Evolutionary conservation across 352 stramenopile species (phyloP), one percentile per base, ranked within the genome.

Genomic region (Pythium brassicae): DNA sequence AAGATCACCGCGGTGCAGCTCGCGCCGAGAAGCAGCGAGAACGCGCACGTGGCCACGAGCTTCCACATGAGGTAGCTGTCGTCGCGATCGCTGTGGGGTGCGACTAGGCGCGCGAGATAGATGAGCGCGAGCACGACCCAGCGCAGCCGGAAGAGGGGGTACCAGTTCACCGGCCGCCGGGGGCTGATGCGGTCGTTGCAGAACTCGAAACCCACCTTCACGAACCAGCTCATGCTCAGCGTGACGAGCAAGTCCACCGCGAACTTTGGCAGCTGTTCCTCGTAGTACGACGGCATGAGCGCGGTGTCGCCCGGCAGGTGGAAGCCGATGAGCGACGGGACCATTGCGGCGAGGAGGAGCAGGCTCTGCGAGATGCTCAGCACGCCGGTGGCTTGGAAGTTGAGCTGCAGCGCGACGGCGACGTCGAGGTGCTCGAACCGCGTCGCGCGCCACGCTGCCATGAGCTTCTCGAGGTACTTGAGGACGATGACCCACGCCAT

Each of bases 171-270:
- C 1, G 69, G 69, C 8, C 62, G 58, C 22, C 61, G 61, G 5
- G 72, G 50, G 19, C 40, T 47, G 32, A 82, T 63, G 48, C 64
- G 64, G 23, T 59, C 62, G 49, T 74, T 82, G 55, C 59, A 69
- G 29, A 76, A 44, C 43, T 82, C 72, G 37, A 78, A 82, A 27
- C 64, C 69, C 4, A 75, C 48, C 34, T 82, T 82, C 34, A 77
- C 43, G 25, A 82, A 67, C 72, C 72, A 82, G 55, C 61, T 82
- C 72, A 82, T 82, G 3, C 69, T 75, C 14, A 82, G 50, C 46
- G 65, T 72, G 32, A 82, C 72, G 5, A 72, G 63, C 8, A 78
- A 26, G n/a, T 78, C 72, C 3, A 65, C 54, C 6, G 49, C 26
- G 0, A 34, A 4, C 49, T 71, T 71, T 9, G 46, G 37, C 1